Base-by-base conservation (phyloP, 108 stramenopile genomes). In the Fragilaria radians region DNA sequence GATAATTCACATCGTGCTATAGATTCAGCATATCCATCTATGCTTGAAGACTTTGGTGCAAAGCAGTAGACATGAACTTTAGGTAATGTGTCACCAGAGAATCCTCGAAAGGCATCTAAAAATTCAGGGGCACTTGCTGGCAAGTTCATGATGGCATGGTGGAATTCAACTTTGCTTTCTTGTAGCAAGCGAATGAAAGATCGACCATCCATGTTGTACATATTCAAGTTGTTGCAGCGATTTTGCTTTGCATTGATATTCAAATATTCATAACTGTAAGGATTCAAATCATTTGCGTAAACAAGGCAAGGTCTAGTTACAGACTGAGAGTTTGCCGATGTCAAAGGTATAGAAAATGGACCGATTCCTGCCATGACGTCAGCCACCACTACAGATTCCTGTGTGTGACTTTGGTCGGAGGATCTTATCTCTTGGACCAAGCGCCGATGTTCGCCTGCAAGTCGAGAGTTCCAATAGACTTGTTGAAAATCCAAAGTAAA, bases 341-440 rank as follows among this genome's bases (percentile, higher is more conserved):
- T 80, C 19, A 98, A 63, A n/a, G 98, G 98, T 7, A 99, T 56
- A 19, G 95, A 91, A 69, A 99, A 99, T 4, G 98, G 98, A 0
- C 98, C 98, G 14, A 99, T 90, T 24, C 98, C 98, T 11, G 91
- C 95, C 90, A 95, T 94, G 46, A 90, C 63, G 75, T 98, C 97
- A 17, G 91, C 93, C 21, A 99, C 94, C 1, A 88, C 59, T 14
- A 75, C 48, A 58, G 9, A 26, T 22, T n/a, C 52, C 14, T 34
- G 45, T 21, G 34, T 14, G 56, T 22, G 21, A 25, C 14, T 5
- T 25, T 52, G 47, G 4, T 11, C 7, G 19, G 45, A 34, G 14
- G 31, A n/a, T 34, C 57, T 64, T 57, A 94, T 92, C 1, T 68
- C 32, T 32, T 88, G 57, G 29, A 97, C 89, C 34, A 99, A 60